These are phyloP conservation scores for Aspergillus oerlinghausenensis DNA, from an alignment of 2,329 filamentous ascomycete genomes.

Conservation along the genomic window DNA sequence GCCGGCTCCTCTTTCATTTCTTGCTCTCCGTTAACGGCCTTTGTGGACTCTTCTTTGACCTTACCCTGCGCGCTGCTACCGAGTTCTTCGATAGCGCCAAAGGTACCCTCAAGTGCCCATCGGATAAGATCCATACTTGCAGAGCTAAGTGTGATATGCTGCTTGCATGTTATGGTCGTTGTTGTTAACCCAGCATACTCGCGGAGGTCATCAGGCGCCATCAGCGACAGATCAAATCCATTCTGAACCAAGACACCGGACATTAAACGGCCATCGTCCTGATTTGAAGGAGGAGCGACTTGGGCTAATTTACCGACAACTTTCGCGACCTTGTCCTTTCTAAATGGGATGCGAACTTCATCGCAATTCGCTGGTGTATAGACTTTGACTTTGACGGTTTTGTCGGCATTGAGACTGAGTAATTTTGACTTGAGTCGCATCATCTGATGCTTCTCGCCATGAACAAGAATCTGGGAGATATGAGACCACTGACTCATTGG, in stretches of 20 bases:
- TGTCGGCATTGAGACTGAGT: conserved; percentile 81
- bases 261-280: conserved; percentile 58
- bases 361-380: conserved; percentile 94
- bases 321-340: conserved; percentile 89
- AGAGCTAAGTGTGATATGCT: conserved; percentile 80
- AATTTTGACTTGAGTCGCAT: conserved; percentile 93
- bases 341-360: conserved; percentile 90
- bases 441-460: conserved; percentile 97
- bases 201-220: conserved; percentile 92
- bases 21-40: conserved; percentile 33
- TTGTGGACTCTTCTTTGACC: conserved; percentile 19
- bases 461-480: conserved; percentile 72
- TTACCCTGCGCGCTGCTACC: conserved; percentile 19
- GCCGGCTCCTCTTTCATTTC: conserved; percentile 35
- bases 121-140: conserved; percentile 86
- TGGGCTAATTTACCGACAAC: conserved; percentile 91
- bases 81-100: conserved; percentile 70
- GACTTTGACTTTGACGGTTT: conserved; percentile 78
- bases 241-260: conserved; percentile 93
- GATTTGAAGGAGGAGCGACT: conserved; percentile 60
- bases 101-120: conserved; percentile 92
- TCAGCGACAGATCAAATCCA: conserved; percentile 93
- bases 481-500: background rate
- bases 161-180: conserved; percentile 87
- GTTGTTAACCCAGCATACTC: conserved; percentile 97